phyloP scores from a whole-genome alignment of 768 basidiomycete species.

The Podaxis carcinomalis region DNA sequence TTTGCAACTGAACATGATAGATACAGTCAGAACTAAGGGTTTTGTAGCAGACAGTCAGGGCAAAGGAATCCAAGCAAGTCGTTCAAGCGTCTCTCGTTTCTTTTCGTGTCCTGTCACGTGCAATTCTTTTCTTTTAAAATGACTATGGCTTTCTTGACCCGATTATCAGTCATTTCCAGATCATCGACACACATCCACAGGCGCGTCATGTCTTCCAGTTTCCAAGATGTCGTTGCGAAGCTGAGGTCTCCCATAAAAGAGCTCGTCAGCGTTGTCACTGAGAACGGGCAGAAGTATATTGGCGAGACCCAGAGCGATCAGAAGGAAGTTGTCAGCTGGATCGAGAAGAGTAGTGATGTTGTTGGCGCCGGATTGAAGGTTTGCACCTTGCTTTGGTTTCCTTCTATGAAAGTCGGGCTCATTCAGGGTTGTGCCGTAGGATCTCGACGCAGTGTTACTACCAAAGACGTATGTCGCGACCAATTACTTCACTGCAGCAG shows the following conservation, averaged over 20 bases:
- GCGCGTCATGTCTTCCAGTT: conserved; percentile 43
- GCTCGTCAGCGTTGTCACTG: conserved; percentile 46
- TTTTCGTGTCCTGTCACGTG: conserved; percentile 18
- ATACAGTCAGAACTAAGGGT: conserved; percentile 24
- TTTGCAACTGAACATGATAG: conserved; percentile 47
- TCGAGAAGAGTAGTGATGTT: conserved; percentile 56
- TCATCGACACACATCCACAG: conserved; percentile 25
- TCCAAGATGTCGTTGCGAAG: conserved; percentile 43
- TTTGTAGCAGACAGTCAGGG: background rate
- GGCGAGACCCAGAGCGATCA: conserved; percentile 61
- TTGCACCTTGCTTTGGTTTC: background rate
- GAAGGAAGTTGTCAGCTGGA: conserved; percentile 64
- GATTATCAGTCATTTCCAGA: conserved; percentile 28
- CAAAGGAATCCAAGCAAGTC: background rate
- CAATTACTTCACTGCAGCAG: conserved; percentile 84
- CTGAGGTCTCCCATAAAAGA: conserved; percentile 47
- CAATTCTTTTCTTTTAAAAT: conserved; percentile 10
- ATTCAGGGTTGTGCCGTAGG: conserved; percentile 34
- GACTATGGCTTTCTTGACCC: conserved; percentile 28
- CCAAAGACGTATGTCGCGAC: conserved; percentile 83
- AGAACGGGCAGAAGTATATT: conserved; percentile 36
- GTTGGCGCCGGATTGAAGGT: conserved; percentile 51
- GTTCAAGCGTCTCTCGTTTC: background rate
- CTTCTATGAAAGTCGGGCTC: background rate
- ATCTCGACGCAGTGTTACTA: conserved; percentile 64